These are phyloP conservation scores for Klebsormidium nitens DNA, from an alignment of 139 green algal species.

Conservation along the genomic window DNA sequence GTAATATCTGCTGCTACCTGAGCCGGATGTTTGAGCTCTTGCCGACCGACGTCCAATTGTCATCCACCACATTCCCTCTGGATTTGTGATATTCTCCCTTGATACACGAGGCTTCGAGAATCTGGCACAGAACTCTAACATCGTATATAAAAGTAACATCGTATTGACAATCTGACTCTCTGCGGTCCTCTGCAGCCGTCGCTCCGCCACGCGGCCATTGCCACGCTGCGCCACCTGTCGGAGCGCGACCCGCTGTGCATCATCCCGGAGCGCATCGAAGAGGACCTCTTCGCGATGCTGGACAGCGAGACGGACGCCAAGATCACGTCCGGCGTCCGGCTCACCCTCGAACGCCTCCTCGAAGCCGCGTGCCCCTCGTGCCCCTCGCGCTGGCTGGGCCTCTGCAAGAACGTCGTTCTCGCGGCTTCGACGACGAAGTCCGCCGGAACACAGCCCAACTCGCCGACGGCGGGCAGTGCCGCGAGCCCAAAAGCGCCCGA, in stretches of 20 bases:
- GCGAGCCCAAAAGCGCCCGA: too few species aligned
- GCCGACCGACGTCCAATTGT: too few species aligned
- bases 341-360: slow-evolving; percentile 36
- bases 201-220: slow-evolving; percentile 70
- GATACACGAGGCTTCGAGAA: too few species aligned
- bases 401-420: slow-evolving; percentile 41
- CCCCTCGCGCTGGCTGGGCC: slow-evolving; percentile 31
- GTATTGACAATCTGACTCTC: too few species aligned
- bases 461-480: too few species aligned
- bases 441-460: too few species aligned
- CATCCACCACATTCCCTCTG: too few species aligned
- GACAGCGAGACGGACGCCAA: slow-evolving; percentile 60
- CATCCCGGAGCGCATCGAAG: slow-evolving; percentile 54
- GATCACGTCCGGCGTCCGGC: slow-evolving; percentile 43
- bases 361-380: slow-evolving; percentile 22
- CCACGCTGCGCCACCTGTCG: slow-evolving; percentile 80
- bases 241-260: slow-evolving; percentile 56
- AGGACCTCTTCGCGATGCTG: slow-evolving; percentile 70
- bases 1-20: too few species aligned
- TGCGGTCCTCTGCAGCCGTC: slow-evolving; percentile 62
- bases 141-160: too few species aligned
- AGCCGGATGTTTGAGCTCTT: too few species aligned
- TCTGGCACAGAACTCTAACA: too few species aligned
- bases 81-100: too few species aligned
- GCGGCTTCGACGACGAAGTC: slow-evolving; percentile 54